Evolutionary conservation across 768 basidiomycete genomes (phyloP), one percentile per base, ranked within the genome.

Genomic region (Butyriboletus loyo): DNA sequence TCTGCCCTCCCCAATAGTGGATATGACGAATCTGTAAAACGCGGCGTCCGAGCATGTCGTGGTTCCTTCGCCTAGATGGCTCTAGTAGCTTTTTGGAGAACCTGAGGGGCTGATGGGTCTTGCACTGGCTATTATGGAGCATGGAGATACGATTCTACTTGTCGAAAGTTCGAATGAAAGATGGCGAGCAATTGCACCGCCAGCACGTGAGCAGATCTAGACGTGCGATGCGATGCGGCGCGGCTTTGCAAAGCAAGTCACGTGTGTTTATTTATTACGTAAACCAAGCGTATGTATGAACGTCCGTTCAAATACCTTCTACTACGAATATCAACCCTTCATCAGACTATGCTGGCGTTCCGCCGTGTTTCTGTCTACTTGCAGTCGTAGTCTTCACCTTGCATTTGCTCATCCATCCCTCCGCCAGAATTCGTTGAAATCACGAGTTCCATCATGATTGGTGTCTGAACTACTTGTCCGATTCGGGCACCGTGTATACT

Each of bases 181-280:
- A 35, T 28, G 35, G 15, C 22, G 8, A 34, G 38, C 14, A 31
- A n/a, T n/a, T n/a, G n/a, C n/a, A n/a, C n/a, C n/a, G n/a, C n/a
- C n/a, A n/a, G n/a, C n/a, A n/a, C n/a, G n/a, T n/a, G n/a, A n/a
- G n/a, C n/a, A n/a, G n/a, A n/a, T n/a, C n/a, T n/a, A n/a, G n/a
- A n/a, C n/a, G n/a, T n/a, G n/a, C n/a, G n/a, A n/a, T n/a, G n/a
- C n/a, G n/a, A n/a, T n/a, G n/a, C n/a, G n/a, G n/a, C n/a, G n/a
- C n/a, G n/a, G 32, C 19, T 24, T 15, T 39, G 42, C 46, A 40
- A 13, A 35, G 14, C 30, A 5, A 35, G 46, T 61, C 60, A 61
- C 60, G 46, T 62, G 60, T 0, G 25, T 61, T 58, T 5, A 8
- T 9, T 8, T 10, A 11, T 37, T 37, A 37, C 36, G 19, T 37